Base-by-base conservation (phyloP, 1,284 basidiomycete genomes). In the Cryptococcus sp. region DNA sequence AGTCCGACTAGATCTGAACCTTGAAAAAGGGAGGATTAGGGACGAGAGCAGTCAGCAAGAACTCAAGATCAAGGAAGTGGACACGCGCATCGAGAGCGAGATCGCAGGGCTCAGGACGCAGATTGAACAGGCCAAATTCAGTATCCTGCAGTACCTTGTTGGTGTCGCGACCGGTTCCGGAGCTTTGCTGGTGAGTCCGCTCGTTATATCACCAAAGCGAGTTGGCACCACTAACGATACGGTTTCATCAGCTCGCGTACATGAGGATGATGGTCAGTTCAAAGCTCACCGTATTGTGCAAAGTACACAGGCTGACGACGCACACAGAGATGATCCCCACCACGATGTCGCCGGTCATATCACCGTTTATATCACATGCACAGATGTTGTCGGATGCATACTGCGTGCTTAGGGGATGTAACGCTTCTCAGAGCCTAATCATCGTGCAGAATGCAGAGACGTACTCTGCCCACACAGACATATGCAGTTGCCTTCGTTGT, bases 51-150 rank as follows among this genome's bases (percentile, higher is more conserved):
- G 88, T 58, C 87, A 89, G 47, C 93, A 98, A 71, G 94, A 96
- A 70, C 82, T 96, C 62, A 98, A 98, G 85, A 92, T 99, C 76
- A 94, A 94, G 78, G 96, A 99, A 78, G 93, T 98, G 15, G 95
- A 99, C 71, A 98, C 95, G 2, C 82, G 93, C 68, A 98, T 99
- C 69, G 95, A 99, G 80, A 90, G 91, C 72, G 95, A 98, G 80
- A 98, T 98, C 72, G 92, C 93, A 2, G 86, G 87, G 5, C 77
- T 98, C 53, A 82, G 92, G 50, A 96, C 95, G 1, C 85, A 89
- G 50, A 96, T 97, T 54, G 93, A 97, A 75, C 88, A 90, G 23
- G 67, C 91, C 55, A 97, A 97, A 84, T 92, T 84, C 57, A 71
- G 67, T 52, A 78, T 77, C 41, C 61, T 79, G 54, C 76, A 78